A percentile compares a stretch with the other conserved stretches of the same genome.
phyloP scores from a whole-genome alignment of 1,139 yeast species.

The Suhomyces yuchorum region DNA sequence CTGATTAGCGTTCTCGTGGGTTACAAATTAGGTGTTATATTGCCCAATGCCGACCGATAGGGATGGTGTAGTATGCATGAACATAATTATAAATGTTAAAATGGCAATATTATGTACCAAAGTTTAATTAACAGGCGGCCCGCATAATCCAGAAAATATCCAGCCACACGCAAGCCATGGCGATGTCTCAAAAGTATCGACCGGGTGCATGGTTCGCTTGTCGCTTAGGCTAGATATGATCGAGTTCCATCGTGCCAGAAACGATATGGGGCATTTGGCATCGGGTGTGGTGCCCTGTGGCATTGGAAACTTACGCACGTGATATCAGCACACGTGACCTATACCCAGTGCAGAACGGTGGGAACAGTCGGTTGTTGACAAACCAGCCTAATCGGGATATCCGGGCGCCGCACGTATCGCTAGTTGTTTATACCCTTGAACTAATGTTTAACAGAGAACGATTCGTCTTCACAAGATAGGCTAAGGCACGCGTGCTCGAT shows the following conservation, averaged over 20 bases:
- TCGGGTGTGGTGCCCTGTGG: neutral
- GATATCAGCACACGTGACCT: too few relatives aligned
- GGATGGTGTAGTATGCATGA: neutral
- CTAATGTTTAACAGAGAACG: neutral
- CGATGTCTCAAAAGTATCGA: neutral
- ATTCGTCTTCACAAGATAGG: neutral
- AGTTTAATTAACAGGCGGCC: neutral
- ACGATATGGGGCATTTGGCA: too few relatives aligned
- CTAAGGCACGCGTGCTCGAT: neutral
- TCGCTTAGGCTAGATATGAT: neutral
- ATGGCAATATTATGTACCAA: neutral
- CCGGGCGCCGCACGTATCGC: constrained; percentile 1
- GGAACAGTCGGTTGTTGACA: too few relatives aligned
- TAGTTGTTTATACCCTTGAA: neutral
- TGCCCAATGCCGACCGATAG: neutral
- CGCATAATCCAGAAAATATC: neutral
- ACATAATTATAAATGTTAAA: neutral
- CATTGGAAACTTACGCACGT: too few relatives aligned
- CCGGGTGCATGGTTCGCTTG: neutral
- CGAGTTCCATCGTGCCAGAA: neutral
- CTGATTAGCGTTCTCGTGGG: neutral
- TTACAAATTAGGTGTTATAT: neutral
- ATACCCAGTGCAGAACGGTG: too few relatives aligned
- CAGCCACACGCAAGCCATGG: neutral
- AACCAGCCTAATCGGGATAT: neutral